phyloP scores from a whole-genome alignment of 2,329 filamentous ascomycete species.

The Arthrobotrys conoides region DNA sequence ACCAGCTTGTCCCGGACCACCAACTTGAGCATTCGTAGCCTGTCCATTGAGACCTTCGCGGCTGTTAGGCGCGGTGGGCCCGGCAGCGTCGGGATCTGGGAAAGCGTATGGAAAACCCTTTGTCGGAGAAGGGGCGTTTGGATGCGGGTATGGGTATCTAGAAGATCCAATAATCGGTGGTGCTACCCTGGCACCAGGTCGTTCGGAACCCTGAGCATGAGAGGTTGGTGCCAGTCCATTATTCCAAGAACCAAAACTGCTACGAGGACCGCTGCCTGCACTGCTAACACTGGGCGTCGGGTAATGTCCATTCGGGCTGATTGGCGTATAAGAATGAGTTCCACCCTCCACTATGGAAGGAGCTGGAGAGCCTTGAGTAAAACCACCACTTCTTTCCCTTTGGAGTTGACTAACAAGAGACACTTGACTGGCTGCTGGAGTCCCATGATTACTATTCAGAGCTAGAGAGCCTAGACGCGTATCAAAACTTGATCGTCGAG shows the following conservation, averaged over 20 bases:
- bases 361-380: slow-evolving; percentile 61
- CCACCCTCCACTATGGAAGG: slow-evolving; percentile 60
- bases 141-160: slow-evolving; percentile 64
- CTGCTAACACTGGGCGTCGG: slow-evolving; percentile 60
- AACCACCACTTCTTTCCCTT: slow-evolving; percentile 63
- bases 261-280: slow-evolving; percentile 58
- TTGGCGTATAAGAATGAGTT: slow-evolving; percentile 56
- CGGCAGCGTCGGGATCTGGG: slow-evolving; percentile 64
- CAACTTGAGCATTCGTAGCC: slow-evolving; percentile 24
- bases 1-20: slow-evolving; percentile 36
- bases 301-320: slow-evolving; percentile 52
- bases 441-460: slow-evolving; percentile 62
- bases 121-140: slow-evolving; percentile 64
- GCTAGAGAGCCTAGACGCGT: slow-evolving; percentile 61
- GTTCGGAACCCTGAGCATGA: slow-evolving; percentile 38
- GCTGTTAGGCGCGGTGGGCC: slow-evolving; percentile 60
- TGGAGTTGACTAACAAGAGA: slow-evolving; percentile 64
- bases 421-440: slow-evolving; percentile 64
- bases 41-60: slow-evolving; percentile 50
- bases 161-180: slow-evolving; percentile 64
- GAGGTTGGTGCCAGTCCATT: slow-evolving; percentile 58
- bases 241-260: slow-evolving; percentile 61
- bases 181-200: slow-evolving; percentile 61
- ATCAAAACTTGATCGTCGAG: slow-evolving; percentile 64
- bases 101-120: slow-evolving; percentile 65